These are phyloP conservation scores for Xylaria cubensis DNA, from an alignment of 495 filamentous ascomycete species.

Conservation along the genomic window DNA sequence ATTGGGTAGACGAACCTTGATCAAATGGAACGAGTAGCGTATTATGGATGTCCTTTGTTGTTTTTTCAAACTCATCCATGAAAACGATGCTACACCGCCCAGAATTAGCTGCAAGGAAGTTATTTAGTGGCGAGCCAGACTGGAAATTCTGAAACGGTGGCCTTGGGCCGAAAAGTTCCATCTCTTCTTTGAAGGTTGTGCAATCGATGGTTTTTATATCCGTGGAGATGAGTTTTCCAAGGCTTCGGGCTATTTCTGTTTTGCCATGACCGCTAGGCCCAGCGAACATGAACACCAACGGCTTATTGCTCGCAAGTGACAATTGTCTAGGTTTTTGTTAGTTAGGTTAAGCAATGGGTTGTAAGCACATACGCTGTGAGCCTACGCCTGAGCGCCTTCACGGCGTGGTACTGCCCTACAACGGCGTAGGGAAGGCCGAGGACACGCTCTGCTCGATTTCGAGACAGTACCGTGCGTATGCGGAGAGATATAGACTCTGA, in stretches of 20 bases:
- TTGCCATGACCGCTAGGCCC: conserved; percentile 63
- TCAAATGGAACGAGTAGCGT: background rate
- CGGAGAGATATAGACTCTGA: background rate
- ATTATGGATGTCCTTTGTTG: background rate
- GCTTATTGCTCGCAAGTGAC: conserved; percentile 27
- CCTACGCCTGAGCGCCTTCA: background rate
- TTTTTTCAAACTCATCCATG: conserved; percentile 12
- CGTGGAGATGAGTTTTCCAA: conserved; percentile 54
- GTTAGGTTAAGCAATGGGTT: background rate
- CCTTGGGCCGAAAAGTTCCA: background rate
- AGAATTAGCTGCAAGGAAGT: background rate
- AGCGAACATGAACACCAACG: conserved; percentile 53
- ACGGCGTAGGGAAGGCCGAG: background rate
- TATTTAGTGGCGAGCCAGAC: background rate
- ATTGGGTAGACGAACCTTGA: background rate
- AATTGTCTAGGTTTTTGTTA: background rate
- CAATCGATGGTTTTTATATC: background rate
- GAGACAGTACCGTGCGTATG: background rate
- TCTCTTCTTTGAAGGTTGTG: background rate
- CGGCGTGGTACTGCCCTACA: background rate
- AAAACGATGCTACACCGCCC: background rate
- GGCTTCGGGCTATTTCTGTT: conserved; percentile 52
- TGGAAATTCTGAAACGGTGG: background rate
- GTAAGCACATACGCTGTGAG: background rate
- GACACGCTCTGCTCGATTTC: background rate